A percentile compares a stretch with the other conserved stretches of the same genome.
phyloP scores from a whole-genome alignment of 495 filamentous ascomycete genomes.

The Aspergillus nanangensis region DNA sequence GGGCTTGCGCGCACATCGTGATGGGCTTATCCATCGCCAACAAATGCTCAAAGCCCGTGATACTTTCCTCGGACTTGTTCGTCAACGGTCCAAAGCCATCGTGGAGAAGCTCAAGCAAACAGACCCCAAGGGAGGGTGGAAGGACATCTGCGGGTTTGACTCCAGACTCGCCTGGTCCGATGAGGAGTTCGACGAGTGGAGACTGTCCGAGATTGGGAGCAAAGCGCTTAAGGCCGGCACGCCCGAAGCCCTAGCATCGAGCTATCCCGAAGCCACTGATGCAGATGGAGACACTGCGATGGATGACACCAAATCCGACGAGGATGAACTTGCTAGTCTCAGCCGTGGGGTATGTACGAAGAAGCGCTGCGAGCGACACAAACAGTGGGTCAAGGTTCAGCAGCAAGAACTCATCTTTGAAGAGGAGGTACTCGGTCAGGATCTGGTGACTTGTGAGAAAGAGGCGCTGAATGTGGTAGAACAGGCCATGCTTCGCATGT shows the following conservation, averaged over 20 bases:
- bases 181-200: slow-evolving; percentile 57
- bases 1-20: slow-evolving; percentile 35
- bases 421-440: slow-evolving; percentile 33
- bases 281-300: slow-evolving; percentile 35
- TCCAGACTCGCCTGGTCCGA: slow-evolving; percentile 56
- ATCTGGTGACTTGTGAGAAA: slow-evolving; percentile 37
- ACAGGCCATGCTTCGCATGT: slow-evolving; percentile 41
- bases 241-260: slow-evolving; percentile 30
- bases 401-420: slow-evolving; percentile 48
- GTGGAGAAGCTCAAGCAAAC: slow-evolving; percentile 43
- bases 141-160: slow-evolving; percentile 66
- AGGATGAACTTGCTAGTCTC: slow-evolving; percentile 24
- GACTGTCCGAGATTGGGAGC: slow-evolving; percentile 34
- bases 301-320: slow-evolving; percentile 24
- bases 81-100: slow-evolving; percentile 37
- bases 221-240: slow-evolving; percentile 40
- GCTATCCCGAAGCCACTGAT: slow-evolving; percentile 24
- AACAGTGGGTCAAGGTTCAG: slow-evolving; percentile 48
- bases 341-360: slow-evolving; percentile 47
- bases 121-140: slow-evolving; percentile 50
- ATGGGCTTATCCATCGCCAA: slow-evolving; percentile 34
- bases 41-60: slow-evolving; percentile 43
- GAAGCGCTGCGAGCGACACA: slow-evolving; percentile 50
- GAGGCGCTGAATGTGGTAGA: slow-evolving; percentile 45
- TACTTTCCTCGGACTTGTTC: slow-evolving; percentile 39